phyloP scores from a whole-genome alignment of 1,284 basidiomycete genomes.

The Naganishia albida region DNA sequence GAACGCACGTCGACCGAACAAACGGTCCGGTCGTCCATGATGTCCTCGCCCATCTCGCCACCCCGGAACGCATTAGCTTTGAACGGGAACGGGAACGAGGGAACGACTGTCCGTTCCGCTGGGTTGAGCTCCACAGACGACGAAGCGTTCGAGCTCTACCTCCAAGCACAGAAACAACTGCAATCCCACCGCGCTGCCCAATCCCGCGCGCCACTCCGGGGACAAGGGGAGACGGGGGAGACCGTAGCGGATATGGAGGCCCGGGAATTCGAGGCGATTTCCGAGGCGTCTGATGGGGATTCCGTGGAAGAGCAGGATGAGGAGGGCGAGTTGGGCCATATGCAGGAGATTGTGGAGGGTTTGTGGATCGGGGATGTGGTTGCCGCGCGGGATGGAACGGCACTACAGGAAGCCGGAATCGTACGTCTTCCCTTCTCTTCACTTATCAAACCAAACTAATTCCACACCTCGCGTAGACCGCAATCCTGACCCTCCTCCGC shows the following conservation, averaged over 20 bases:
- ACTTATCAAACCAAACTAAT: not conserved
- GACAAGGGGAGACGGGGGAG: not conserved
- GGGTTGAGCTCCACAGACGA: conserved; percentile 20
- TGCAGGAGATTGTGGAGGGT: conserved; percentile 49
- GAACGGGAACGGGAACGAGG: not conserved
- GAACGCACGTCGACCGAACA: conserved; percentile 16
- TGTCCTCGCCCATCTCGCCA: conserved; percentile 8
- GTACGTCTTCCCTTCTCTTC: too few relatives aligned
- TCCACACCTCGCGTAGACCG: conserved; percentile 38
- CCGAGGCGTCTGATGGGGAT: not conserved
- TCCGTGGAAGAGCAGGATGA: conserved; percentile 33
- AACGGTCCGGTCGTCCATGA: conserved; percentile 7
- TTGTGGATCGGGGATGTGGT: conserved; percentile 55
- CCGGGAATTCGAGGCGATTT: not conserved
- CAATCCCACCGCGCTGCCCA: not conserved
- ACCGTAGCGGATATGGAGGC: conserved; percentile 5
- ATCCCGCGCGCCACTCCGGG: not conserved
- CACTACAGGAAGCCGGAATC: conserved; percentile 45
- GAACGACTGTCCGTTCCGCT: not conserved
- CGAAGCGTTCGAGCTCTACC: conserved; percentile 26
- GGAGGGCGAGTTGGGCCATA: conserved; percentile 39
- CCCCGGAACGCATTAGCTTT: not conserved
- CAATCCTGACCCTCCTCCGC: conserved; percentile 49
- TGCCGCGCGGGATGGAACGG: conserved; percentile 49
- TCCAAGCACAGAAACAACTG: conserved; percentile 17